Base-by-base conservation (phyloP, 2,329 filamentous ascomycete genomes). In the Raffaelea arxii region DNA sequence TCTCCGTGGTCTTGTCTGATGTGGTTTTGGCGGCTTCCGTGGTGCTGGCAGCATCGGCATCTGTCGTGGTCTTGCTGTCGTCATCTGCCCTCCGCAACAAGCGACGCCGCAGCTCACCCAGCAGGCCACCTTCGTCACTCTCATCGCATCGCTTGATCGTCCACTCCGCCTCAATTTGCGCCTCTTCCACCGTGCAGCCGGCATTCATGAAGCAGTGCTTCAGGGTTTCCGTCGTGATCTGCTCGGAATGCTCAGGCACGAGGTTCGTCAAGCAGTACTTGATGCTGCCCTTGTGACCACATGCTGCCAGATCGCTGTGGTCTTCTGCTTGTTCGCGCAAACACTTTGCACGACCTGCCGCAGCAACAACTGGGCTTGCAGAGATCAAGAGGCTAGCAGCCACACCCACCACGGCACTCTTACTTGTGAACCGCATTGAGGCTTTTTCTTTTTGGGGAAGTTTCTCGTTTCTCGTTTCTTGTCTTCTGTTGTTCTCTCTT, bases 251-350 rank as follows among this genome's bases (percentile, higher is more conserved):
- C 41, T 57, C 54, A 6, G 51, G 50, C 44, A 50, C 35, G 23
- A 52, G 50, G 25, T 56, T 43, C n/a, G 55, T 52, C 43, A 77
- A 61, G 58, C 73, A 77, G 54, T 61, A 49, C 44, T 59, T 56
- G 51, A 76, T 62, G 35, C 65, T 61, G 47, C 58, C 60, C 47
- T 58, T 56, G 54, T 71, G 58, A 41, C 69, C 71, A 57, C 73
- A 76, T 45, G 62, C 61, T 14, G 70, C 62, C 35, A 60, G 57
- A 4, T 46, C 21, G 10, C 14, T 42, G 25, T 47, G 62, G 42
- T 66, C 60, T 21, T 51, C 46, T 51, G 65, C 61, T 51, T 66
- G 59, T 44, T 57, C 51, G 43, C 58, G 57, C 46, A 76, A 56
- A 55, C 72, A 74, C 54, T 65, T 61, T 52, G 57, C 44, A 46